Conservation (phyloP, 805 yeast genomes). For the Metschnikowia proteae region DNA sequence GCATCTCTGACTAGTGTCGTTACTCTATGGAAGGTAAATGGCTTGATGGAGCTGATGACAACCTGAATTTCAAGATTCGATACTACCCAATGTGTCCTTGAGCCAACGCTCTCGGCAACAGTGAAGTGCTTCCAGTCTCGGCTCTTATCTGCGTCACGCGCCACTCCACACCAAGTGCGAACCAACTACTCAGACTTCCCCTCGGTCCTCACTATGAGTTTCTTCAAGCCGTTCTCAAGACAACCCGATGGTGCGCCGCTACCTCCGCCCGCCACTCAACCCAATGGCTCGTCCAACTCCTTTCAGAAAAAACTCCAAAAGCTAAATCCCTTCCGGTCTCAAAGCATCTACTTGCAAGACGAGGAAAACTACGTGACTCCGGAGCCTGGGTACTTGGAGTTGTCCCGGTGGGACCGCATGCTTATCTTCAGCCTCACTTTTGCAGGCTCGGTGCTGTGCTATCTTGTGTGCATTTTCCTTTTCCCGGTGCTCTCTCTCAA, state of each 20-base stretch:
- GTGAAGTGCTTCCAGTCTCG: no score
- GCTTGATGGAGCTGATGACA: no score
- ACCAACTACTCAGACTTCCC: no score
- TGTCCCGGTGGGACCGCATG: constrained; percentile 47
- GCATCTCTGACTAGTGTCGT: no score
- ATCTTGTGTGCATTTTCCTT: constrained; percentile 39
- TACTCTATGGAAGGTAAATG: no score
- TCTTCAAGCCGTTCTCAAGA: constrained; percentile 32
- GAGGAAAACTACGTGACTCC: constrained; percentile 42
- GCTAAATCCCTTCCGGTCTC: constrained; percentile 38
- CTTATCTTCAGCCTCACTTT: constrained; percentile 42
- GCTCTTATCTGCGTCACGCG: no score
- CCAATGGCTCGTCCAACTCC: constrained; percentile 16
- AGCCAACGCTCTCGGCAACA: no score
- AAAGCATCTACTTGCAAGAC: constrained; percentile 39
- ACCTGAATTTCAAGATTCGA: no score
- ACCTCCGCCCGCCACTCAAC: constrained; percentile 38
- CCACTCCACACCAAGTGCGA: no score
- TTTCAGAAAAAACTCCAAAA: constrained; percentile 30
- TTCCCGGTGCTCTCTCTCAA: constrained; percentile 41
- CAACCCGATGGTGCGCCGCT: constrained; percentile 35
- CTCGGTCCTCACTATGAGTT: constrained; percentile 27
- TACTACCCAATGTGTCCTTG: no score
- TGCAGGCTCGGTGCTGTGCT: constrained; percentile 41
- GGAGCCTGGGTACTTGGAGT: constrained; percentile 42